phyloP scores from a whole-genome alignment of 352 stramenopile genomes.

The Phytophthora fragariaefolia region DNA sequence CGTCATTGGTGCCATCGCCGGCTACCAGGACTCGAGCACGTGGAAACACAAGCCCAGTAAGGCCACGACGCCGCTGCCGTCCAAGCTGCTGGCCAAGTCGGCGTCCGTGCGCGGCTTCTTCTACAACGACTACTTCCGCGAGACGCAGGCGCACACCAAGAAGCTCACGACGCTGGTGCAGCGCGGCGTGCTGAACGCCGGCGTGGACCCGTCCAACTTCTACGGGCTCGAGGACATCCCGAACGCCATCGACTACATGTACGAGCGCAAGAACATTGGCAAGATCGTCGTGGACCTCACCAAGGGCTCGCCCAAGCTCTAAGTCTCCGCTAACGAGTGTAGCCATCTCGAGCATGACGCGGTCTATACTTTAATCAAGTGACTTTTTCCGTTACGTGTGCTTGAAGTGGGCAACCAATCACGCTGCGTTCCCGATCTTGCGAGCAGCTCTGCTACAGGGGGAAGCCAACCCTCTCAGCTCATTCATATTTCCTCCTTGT shows the following conservation, averaged over 20 bases:
- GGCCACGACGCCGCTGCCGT: conserved; percentile 34
- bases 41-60: conserved; percentile 42
- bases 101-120: conserved; percentile 63
- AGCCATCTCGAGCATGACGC: conserved; percentile 21
- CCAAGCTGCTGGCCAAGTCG: conserved; percentile 45
- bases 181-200: conserved; percentile 53
- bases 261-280: conserved; percentile 79
- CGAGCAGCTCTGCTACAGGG: too few relatives aligned
- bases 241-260: conserved; percentile 78
- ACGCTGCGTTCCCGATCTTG: too few relatives aligned
- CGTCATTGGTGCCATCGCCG: conserved; percentile 62
- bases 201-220: conserved; percentile 55
- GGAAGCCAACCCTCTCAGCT: too few relatives aligned
- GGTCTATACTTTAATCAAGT: conserved; percentile 18
- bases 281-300: conserved; percentile 83
- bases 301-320: conserved; percentile 39
- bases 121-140: conserved; percentile 46
- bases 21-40: conserved; percentile 49
- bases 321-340: conserved; percentile 14
- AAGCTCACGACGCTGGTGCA: conserved; percentile 59
- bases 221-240: conserved; percentile 65
- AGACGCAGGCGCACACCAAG: conserved; percentile 31
- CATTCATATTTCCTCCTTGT: too few relatives aligned
- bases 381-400: conserved; percentile 8
- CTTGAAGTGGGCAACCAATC: conserved; percentile 49